A percentile compares a stretch with the other conserved stretches of the same genome.
Conservation (phyloP, 1,139 yeast species). For the Candida albicans region DNA sequence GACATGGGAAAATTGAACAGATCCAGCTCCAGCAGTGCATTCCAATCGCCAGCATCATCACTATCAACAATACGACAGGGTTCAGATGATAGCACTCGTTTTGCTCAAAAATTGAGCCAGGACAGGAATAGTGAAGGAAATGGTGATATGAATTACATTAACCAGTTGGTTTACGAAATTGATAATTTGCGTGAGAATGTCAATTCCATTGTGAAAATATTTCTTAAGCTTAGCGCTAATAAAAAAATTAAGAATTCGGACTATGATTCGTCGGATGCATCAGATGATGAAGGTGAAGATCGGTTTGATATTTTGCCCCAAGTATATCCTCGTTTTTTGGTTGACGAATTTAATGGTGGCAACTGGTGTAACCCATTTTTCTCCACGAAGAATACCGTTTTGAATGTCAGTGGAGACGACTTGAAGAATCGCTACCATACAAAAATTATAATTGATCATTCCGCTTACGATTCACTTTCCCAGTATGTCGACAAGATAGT, state of each 20-base stretch:
- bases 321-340: slow-evolving; percentile 64
- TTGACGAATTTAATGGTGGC: slow-evolving; percentile 68
- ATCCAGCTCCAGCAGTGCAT: slow-evolving; percentile 21
- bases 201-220: slow-evolving; percentile 26
- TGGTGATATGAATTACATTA: slow-evolving; percentile 26
- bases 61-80: slow-evolving; percentile 26
- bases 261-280: slow-evolving; percentile 42
- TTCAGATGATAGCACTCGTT: slow-evolving; percentile 12
- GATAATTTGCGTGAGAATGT: slow-evolving; percentile 33
- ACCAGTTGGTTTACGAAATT: slow-evolving; percentile 40
- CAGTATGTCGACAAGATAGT: slow-evolving; percentile 39
- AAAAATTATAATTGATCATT: slow-evolving; percentile 52
- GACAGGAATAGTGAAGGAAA: neutral
- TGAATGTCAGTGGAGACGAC: slow-evolving; percentile 49
- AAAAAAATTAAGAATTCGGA: slow-evolving; percentile 35
- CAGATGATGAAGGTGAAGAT: slow-evolving; percentile 37
- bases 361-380: slow-evolving; percentile 73
- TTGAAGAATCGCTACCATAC: slow-evolving; percentile 44
- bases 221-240: slow-evolving; percentile 33
- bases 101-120: neutral
- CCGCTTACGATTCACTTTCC: slow-evolving; percentile 41
- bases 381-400: slow-evolving; percentile 36
- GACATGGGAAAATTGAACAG: slow-evolving; percentile 35
- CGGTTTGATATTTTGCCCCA: slow-evolving; percentile 54
- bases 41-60: slow-evolving; percentile 24